Percentiles rank a stretch among this genome's conserved stretches.
phyloP scores from a whole-genome alignment of 2,329 filamentous ascomycete species.

The Microsporum ferrugineum region DNA sequence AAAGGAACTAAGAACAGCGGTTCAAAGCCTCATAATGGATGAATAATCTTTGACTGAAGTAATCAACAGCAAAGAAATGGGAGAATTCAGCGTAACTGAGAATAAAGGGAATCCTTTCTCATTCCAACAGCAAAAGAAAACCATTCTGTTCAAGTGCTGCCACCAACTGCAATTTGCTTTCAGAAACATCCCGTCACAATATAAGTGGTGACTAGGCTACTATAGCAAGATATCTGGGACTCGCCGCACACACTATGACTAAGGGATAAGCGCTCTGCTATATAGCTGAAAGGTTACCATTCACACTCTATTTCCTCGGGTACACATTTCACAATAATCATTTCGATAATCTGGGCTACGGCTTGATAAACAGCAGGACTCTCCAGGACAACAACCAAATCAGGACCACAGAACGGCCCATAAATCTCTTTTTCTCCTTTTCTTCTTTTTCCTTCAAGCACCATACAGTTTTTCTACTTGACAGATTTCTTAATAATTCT shows the following conservation, averaged over 20 bases:
- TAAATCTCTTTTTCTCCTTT: neutral
- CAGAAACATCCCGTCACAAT: too few species aligned
- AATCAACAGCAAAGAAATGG: too few species aligned
- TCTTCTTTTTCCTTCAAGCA: neutral
- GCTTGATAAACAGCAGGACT: neutral
- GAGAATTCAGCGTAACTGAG: too few species aligned
- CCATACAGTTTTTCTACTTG: neutral
- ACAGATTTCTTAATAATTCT: neutral
- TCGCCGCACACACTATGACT: neutral
- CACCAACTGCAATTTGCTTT: too few species aligned
- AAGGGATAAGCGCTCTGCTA: neutral
- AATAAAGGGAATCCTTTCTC: too few species aligned
- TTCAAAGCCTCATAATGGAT: too few species aligned
- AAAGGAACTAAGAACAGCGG: too few species aligned
- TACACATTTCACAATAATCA: neutral
- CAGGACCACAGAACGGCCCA: neutral
- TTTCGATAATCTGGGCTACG: neutral
- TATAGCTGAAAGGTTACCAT: neutral
- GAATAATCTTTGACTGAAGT: too few species aligned
- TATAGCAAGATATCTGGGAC: too few species aligned
- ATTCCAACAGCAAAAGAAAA: too few species aligned
- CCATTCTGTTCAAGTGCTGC: too few species aligned
- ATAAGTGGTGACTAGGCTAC: too few species aligned
- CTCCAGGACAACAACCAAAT: neutral
- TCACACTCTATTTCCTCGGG: neutral